Evolutionary conservation across 2,329 filamentous ascomycete species (phyloP).

Genomic region (Leptographium flavum): DNA sequence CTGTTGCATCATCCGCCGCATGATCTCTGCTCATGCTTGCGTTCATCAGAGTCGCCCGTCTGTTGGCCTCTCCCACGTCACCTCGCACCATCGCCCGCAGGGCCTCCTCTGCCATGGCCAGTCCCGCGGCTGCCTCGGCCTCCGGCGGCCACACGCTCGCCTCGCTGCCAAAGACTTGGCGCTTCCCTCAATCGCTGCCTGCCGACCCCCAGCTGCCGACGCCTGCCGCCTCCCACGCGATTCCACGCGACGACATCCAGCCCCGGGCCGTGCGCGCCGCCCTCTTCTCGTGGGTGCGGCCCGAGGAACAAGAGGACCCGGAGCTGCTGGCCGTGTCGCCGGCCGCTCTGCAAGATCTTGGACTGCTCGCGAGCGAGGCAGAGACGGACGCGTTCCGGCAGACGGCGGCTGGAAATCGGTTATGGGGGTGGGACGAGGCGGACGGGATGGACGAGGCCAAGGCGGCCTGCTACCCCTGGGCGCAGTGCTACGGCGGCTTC

Average conservation of each 20-base stretch:
- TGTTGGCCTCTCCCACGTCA: neutral
- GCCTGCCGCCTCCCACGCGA: constrained; percentile 66
- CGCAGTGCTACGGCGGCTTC: constrained; percentile 88
- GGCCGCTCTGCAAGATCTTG: constrained; percentile 67
- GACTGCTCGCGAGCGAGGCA: constrained; percentile 54
- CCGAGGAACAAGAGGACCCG: constrained; percentile 54
- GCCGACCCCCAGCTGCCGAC: constrained; percentile 68
- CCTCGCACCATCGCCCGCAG: neutral
- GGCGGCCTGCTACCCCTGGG: constrained; percentile 94
- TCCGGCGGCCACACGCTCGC: constrained; percentile 26
- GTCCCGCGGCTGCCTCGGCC: neutral
- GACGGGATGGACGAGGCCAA: neutral
- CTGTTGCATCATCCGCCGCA: too few species aligned
- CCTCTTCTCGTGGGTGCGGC: constrained; percentile 81
- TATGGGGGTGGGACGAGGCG: constrained; percentile 50
- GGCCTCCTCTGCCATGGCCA: neutral
- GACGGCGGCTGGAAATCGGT: constrained; percentile 67
- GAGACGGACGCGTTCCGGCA: constrained; percentile 60
- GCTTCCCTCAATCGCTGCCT: constrained; percentile 52
- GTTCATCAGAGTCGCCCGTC: neutral
- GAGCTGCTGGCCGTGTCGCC: constrained; percentile 73
- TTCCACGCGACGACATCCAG: constrained; percentile 59
- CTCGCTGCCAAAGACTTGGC: constrained; percentile 51
- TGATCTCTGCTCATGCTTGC: too few species aligned
- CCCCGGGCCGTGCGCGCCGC: constrained; percentile 77